phyloP scores from a whole-genome alignment of 2,329 filamentous ascomycete species.

The Stemphylium lycopersici region DNA sequence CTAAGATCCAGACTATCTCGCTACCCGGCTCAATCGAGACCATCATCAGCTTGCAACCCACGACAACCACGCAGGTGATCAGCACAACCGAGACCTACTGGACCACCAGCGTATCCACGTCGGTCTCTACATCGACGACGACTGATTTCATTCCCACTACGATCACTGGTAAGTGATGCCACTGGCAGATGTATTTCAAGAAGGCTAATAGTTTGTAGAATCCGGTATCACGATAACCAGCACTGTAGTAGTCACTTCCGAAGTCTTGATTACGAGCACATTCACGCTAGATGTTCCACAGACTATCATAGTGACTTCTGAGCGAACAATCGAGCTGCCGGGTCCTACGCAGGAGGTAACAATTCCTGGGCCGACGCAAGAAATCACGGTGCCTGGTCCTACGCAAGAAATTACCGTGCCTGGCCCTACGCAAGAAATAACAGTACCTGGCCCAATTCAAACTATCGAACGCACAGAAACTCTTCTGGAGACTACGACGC shows the following conservation, averaged over 20 bases:
- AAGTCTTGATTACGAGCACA: constrained; percentile 6
- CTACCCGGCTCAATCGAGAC: constrained; percentile 5
- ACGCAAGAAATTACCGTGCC: constrained; percentile 7
- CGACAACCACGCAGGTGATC: constrained; percentile 5
- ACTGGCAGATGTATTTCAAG: not conserved
- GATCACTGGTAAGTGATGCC: constrained; percentile 2
- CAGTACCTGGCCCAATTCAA: constrained; percentile 11
- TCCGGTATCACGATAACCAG: constrained; percentile 2
- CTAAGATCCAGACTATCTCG: constrained; percentile 2
- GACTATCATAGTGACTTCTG: constrained; percentile 10
- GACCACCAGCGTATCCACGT: constrained; percentile 8
- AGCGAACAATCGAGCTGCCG: constrained; percentile 8
- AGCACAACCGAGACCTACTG: constrained; percentile 7
- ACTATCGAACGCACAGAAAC: constrained; percentile 13
- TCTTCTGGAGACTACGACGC: constrained; percentile 17
- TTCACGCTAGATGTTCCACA: constrained; percentile 10
- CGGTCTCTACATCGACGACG: constrained; percentile 9
- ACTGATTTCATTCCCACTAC: constrained; percentile 5
- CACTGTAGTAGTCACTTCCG: not conserved
- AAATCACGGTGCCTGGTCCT: not conserved
- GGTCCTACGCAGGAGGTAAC: not conserved
- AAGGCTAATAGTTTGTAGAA: not conserved
- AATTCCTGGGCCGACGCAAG: not conserved
- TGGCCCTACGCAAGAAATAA: constrained; percentile 2
- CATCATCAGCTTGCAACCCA: constrained; percentile 6